Evolutionary conservation across 805 yeast genomes (phyloP).

Genomic region (Ogataea allantospora): DNA sequence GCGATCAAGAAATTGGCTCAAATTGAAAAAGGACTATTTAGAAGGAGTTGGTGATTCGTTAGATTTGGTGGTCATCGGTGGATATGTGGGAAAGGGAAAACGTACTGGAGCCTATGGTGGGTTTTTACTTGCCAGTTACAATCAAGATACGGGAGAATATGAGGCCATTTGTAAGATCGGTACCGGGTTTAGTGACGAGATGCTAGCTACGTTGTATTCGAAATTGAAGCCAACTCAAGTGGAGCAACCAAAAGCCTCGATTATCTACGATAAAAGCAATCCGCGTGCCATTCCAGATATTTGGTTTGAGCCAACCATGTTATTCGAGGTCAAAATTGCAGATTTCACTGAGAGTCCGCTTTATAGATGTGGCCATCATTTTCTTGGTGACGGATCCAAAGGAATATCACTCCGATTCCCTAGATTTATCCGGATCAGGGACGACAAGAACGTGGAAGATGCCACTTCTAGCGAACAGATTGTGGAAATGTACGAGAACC

Average conservation of each 20-base stretch:
- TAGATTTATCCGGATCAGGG: slow-evolving; percentile 76
- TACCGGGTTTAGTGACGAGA: slow-evolving; percentile 92
- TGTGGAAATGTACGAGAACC: slow-evolving; percentile 77
- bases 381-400: slow-evolving; percentile 51
- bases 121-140: slow-evolving; percentile 84
- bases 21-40: slow-evolving; percentile 89
- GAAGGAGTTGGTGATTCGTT: slow-evolving; percentile 95
- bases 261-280: slow-evolving; percentile 57
- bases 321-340: slow-evolving; percentile 90
- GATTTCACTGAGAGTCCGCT: slow-evolving; percentile 86
- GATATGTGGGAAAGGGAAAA: slow-evolving; percentile 90
- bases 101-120: slow-evolving; percentile 96
- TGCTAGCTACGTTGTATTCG: slow-evolving; percentile 57
- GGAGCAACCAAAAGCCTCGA: slow-evolving; percentile 61
- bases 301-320: slow-evolving; percentile 85
- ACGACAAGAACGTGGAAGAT: slow-evolving; percentile 82
- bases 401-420: slow-evolving; percentile 91
- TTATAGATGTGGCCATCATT: slow-evolving; percentile 77
- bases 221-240: slow-evolving; percentile 67
- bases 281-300: slow-evolving; percentile 81
- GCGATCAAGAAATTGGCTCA: slow-evolving; percentile 93
- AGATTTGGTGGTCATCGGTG: slow-evolving; percentile 92
- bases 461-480: slow-evolving; percentile 85
- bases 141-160: slow-evolving; percentile 85
- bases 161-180: slow-evolving; percentile 97